Evolutionary conservation across 345 rosid genomes (phyloP), one percentile per base, ranked within the genome.

Genomic region (Xanthoceras sorbifolium): DNA sequence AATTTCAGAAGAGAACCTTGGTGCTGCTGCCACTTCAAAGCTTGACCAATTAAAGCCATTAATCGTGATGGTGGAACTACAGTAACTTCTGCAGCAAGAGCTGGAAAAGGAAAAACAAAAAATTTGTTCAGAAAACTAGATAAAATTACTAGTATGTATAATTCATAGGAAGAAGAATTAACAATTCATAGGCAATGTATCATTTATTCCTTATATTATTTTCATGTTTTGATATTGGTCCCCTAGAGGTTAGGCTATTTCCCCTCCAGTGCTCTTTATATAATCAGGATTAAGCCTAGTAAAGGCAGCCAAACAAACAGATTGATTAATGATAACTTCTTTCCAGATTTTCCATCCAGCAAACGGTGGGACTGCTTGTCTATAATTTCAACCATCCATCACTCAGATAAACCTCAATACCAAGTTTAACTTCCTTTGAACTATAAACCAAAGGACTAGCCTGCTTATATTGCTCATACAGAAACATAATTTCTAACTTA

Each of bases 21-120:
- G 82, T 94, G 97, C 77, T 94, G 99, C 86, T 97, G 98, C 99
- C 99, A 97, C 82, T 97, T 97, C 76, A 94, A 81, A 77, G 98
- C 97, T 86, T 97, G 99, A 57, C 98, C 98, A 74, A 92, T 87
- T 81, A 97, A 84, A 74, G 99, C 97, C 99, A 92, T 97, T 86
- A 97, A 84, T 52, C 99, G 87, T 64, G 99, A 97, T 77, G 99
- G 98, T 31, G 97, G 98, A 77, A 96, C 99, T 54, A 94, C 97
- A 66, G 86, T 90, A 79, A 97, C 99, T 83, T 97, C 99, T 0
- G 90, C 89, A 65, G 97, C 94, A 82, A 97, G 77, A 76, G 97
- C 98, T 96, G 88, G 72, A 65, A 57, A 59, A 59, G 64, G 69
- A 79, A 54, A 48, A 55, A 60, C 38, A 22, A 69, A 75, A 70